Percentiles rank a stretch among this genome's conserved stretches.
Conservation (phyloP, 2,329 filamentous ascomycete species). For the Diaporthe velutina region DNA sequence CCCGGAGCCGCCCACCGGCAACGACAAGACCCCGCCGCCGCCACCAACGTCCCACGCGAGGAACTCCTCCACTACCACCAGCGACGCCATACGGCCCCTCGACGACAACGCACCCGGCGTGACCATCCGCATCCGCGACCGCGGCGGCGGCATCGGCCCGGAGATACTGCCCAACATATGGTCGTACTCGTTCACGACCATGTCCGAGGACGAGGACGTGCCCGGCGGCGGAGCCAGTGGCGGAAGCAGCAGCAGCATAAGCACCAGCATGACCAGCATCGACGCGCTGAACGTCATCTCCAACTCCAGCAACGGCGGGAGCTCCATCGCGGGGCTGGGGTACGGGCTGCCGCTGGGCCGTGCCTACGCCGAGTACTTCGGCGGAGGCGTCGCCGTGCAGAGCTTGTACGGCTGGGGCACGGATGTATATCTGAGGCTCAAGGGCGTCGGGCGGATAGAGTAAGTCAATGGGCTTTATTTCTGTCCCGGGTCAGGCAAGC, state of each 20-base stretch:
- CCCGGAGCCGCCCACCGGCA: slow-evolving; percentile 64
- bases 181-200: slow-evolving; percentile 98
- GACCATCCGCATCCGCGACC: slow-evolving; percentile 94
- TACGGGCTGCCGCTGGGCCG: slow-evolving; percentile 92
- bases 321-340: slow-evolving; percentile 91
- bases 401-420: slow-evolving; percentile 94
- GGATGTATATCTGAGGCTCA: slow-evolving; percentile 76
- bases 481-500: too few relatives aligned
- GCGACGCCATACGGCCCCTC: slow-evolving; percentile 66
- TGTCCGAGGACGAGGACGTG: slow-evolving; percentile 74
- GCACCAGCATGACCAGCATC: slow-evolving; percentile 59
- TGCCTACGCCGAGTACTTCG: slow-evolving; percentile 98
- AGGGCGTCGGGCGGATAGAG: slow-evolving; percentile 70
- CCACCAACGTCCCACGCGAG: slow-evolving; percentile 40
- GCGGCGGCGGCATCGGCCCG: slow-evolving; percentile 92
- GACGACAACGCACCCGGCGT: slow-evolving; percentile 83
- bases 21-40: background rate
- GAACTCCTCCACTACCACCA: slow-evolving; percentile 51
- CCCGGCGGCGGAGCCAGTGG: slow-evolving; percentile 61
- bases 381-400: slow-evolving; percentile 94
- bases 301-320: slow-evolving; percentile 76
- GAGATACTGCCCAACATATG: slow-evolving; percentile 89
- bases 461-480: slow-evolving; percentile 41
- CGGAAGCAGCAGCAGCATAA: slow-evolving; percentile 54
- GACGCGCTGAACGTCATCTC: slow-evolving; percentile 84